phyloP scores from a whole-genome alignment of 192 early-diverging fungal genomes.

The Helicostylum pulchrum region DNA sequence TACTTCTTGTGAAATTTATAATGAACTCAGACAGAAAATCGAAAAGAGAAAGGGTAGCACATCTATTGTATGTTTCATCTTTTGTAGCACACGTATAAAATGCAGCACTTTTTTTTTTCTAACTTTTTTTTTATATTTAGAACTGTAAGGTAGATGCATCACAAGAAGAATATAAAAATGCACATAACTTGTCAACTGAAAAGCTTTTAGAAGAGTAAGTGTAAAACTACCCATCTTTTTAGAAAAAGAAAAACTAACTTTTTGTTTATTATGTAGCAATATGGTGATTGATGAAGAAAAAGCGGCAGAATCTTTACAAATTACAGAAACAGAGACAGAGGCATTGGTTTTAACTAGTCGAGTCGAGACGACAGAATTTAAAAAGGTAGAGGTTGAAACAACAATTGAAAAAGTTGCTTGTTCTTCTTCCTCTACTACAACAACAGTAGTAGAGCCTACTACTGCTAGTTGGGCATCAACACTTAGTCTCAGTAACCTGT shows the following conservation, averaged over 20 bases:
- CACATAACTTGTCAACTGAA: slow-evolving; percentile 2
- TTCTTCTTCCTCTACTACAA: not conserved
- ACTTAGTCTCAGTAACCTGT: slow-evolving; percentile 5
- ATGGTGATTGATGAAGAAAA: not conserved
- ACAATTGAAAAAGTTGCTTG: not conserved
- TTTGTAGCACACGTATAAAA: not conserved
- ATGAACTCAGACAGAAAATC: slow-evolving; percentile 9
- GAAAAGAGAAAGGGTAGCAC: slow-evolving; percentile 2
- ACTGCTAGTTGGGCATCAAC: not conserved
- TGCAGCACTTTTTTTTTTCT: not conserved
- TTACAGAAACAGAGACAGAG: not conserved
- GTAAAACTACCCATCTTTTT: not conserved
- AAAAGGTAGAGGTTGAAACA: not conserved
- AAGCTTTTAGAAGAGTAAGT: slow-evolving; percentile 6
- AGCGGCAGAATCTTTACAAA: not conserved
- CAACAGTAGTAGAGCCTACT: not conserved
- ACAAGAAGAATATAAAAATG: not conserved
- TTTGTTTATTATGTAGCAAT: not conserved
- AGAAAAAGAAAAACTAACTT: not conserved
- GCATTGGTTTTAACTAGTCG: not conserved
- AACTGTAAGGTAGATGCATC: not conserved
- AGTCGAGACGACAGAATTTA: not conserved
- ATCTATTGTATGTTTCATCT: slow-evolving; percentile 8
- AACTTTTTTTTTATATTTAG: too few relatives aligned
- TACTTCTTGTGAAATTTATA: not conserved